Conservation (phyloP, 73 alveolate species). For the Tetrahymena malaccensis region DNA sequence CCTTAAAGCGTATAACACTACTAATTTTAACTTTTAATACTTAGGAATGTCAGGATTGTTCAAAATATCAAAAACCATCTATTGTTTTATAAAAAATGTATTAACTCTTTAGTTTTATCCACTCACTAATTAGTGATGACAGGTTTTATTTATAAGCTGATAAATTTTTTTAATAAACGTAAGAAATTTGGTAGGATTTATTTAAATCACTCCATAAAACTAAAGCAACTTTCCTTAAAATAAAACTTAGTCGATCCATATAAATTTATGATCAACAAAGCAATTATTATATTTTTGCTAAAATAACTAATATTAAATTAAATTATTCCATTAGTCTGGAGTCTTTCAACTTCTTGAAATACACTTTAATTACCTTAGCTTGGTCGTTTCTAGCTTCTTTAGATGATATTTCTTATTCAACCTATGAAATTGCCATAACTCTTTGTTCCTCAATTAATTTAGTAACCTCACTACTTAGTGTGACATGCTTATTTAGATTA, state of each 20-base stretch:
- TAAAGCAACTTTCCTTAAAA: too few species aligned
- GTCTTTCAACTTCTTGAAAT: background rate
- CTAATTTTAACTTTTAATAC: constrained; percentile 76
- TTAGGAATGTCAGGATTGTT: constrained; percentile 43
- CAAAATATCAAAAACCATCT: constrained; percentile 30
- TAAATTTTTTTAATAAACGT: too few species aligned
- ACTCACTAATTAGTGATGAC: too few species aligned
- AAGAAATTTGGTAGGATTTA: too few species aligned
- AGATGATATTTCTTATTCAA: constrained; percentile 84
- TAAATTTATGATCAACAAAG: too few species aligned
- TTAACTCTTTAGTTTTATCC: too few species aligned
- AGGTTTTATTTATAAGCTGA: too few species aligned
- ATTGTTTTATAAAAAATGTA: background rate
- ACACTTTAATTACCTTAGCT: background rate
- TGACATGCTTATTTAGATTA: constrained; percentile 87
- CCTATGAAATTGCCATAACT: constrained; percentile 58
- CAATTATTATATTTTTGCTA: too few species aligned
- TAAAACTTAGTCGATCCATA: too few species aligned
- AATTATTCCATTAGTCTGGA: background rate
- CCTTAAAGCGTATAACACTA: constrained; percentile 67
- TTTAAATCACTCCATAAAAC: too few species aligned
- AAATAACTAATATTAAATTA: too few species aligned
- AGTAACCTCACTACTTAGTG: constrained; percentile 76
- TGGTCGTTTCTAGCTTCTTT: constrained; percentile 63
- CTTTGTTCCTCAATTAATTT: constrained; percentile 63